phyloP scores from a whole-genome alignment of 106 monocot genomes.

The Acorus gramineus region DNA sequence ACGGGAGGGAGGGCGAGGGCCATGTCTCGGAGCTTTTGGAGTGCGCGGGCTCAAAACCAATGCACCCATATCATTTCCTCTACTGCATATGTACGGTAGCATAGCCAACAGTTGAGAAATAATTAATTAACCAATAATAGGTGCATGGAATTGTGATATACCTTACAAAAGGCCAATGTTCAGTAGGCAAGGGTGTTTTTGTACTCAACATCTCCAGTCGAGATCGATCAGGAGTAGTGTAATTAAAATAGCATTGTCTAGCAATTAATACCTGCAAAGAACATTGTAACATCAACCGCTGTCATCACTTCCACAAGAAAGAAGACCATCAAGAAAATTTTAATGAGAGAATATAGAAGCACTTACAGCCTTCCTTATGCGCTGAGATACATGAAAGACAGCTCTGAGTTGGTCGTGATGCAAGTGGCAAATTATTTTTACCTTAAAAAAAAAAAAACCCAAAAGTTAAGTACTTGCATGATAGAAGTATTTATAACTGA shows the following conservation, averaged over 20 bases:
- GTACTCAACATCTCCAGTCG: constrained; percentile 63
- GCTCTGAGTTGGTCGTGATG: constrained; percentile 89
- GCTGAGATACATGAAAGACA: constrained; percentile 82
- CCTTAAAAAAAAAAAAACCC: constrained; percentile 20
- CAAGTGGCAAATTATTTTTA: constrained; percentile 74
- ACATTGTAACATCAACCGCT: background rate
- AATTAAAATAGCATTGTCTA: constrained; percentile 68
- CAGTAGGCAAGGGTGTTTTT: constrained; percentile 56
- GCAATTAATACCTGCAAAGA: constrained; percentile 53
- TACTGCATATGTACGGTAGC: constrained; percentile 18
- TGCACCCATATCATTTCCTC: constrained; percentile 20
- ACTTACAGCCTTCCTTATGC: constrained; percentile 75
- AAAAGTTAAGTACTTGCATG: background rate
- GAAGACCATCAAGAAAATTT: background rate
- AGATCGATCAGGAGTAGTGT: constrained; percentile 72
- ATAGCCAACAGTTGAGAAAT: background rate
- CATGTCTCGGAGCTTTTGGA: constrained; percentile 72
- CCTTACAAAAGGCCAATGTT: constrained; percentile 86
- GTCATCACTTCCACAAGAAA: background rate
- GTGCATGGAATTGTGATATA: constrained; percentile 4
- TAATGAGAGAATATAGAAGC: constrained; percentile 4
- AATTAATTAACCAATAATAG: background rate
- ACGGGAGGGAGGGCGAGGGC: constrained; percentile 24
- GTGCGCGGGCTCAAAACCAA: constrained; percentile 34
- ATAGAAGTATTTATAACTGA: too few relatives aligned